Evolutionary conservation across 164 flowering plant genomes (phyloP), one percentile per base, ranked within the genome.

Genomic region (Chimonanthus praecox): DNA sequence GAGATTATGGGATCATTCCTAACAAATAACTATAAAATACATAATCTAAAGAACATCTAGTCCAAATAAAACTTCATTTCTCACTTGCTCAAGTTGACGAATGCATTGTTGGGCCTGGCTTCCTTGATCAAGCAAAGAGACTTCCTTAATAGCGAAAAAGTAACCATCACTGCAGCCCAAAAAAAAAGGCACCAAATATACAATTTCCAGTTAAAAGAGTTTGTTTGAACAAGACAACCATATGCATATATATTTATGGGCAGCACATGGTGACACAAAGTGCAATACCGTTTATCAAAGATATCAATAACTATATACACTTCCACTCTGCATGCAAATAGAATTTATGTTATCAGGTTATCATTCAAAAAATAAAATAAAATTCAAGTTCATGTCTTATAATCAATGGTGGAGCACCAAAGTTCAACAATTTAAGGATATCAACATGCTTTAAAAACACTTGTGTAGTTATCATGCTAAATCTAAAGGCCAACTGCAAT

Each of bases 71-170:
- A 44, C 43, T 71, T 61, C 15, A 75, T 70, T 49, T 61, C 78
- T 78, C 72, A 94, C 98, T 88, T 90, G 97, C 82, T 94, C 94
- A 76, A 94, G 97, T 81, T 91, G 97, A 68, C 0, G 20, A 68
- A 94, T 76, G 75, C 91, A 79, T 81, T 89, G 92, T 75, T 75
- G 83, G 45, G 85, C 96, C 74, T 87, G 88, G 75, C 81, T 86
- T 60, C 92, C 97, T 83, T 91, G 89, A 72, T 92, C 97, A 74
- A 88, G 90, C 83, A 94, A 82, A 66, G 98, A 94, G 74, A 94
- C 98, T 81, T 92, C 98, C 73, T 94, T 94, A 44, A 90, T 88
- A 74, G 97, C 97, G 79, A 94, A 87, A 82, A 92, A 92, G 81
- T 82, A 81, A 72, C 98, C 98, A 84, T 84, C 87, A 47, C 97